Evolutionary conservation across 495 filamentous ascomycete species (phyloP), one percentile per base, ranked within the genome.

Genomic region (Aspergillus nanangensis): DNA sequence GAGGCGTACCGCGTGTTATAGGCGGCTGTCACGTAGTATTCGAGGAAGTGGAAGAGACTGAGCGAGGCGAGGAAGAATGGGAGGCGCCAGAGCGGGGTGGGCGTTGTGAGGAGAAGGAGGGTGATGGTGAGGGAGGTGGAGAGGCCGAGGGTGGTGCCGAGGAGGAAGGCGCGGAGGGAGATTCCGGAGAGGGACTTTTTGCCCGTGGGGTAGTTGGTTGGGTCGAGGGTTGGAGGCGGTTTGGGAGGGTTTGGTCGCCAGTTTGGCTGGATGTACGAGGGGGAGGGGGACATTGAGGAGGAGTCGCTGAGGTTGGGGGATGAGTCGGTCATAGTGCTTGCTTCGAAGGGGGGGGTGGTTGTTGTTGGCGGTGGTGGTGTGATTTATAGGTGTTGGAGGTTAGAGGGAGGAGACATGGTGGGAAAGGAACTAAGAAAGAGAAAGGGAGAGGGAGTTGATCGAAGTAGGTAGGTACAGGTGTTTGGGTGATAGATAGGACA

Each of bases 1-100:
- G 75, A 74, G 5, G 89, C 90, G n/a, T 75, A 66, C 27, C 70
- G 63, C 0, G 89, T 87, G 69, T 96, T 97, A 67, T 86, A 87
- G 18, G 66, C 67, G 20, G 93, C 93, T 0, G 92, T 96, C 38
- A 81, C 84, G 71, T 78, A 92, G 75, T 87, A 98, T 67, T 98
- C 93, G 65, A 98, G 84, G 70, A 95, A 95, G 67, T 98, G 93
- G 77, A 96, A 96, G 44, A 85, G 59, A 13, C 83, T 80, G 44
- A 98, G 82, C 20, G 81, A 64, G 37, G 75, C 67, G 57, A 90
- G 53, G 71, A 98, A 95, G 73, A 89, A 84, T 14, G 89, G 82
- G 1, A 85, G 61, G 48, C 93, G 87, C 90, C 91, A 96, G 50
- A 91, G 75, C 0, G 78, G 71, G 21, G 64, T 67, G 1, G 48